A percentile compares a stretch with the other conserved stretches of the same genome.
Conservation (phyloP, 441 rosid species). For the Adansonia grandidieri region DNA sequence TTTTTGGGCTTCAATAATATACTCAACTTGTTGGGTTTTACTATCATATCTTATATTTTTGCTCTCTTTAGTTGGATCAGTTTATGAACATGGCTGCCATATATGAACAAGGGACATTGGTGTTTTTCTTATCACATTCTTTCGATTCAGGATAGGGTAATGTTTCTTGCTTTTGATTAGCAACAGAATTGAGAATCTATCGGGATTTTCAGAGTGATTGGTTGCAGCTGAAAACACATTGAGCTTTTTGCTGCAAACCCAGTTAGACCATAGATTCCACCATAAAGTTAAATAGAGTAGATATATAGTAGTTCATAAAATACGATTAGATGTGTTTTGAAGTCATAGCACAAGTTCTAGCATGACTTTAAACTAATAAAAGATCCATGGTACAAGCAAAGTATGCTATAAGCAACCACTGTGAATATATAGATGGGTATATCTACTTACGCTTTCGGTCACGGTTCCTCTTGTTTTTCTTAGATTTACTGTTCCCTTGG, state of each 20-base stretch:
- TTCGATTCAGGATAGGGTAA: background rate
- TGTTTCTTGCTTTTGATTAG: background rate
- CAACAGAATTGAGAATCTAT: conserved; percentile 10
- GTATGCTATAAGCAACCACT: background rate
- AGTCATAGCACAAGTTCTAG: background rate
- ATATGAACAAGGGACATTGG: background rate
- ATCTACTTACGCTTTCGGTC: background rate
- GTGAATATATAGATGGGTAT: background rate
- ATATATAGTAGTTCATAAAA: background rate
- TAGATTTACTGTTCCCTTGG: conserved; percentile 24
- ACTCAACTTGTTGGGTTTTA: background rate
- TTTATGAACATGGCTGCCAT: background rate
- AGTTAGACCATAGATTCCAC: background rate
- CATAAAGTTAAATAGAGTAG: background rate
- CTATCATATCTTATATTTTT: background rate
- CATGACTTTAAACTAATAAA: background rate
- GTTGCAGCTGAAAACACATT: background rate
- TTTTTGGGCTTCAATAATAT: background rate
- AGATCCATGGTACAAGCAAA: background rate
- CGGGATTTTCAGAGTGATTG: background rate
- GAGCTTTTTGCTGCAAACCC: background rate
- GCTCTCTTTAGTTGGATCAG: background rate
- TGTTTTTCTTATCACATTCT: background rate
- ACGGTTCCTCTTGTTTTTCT: conserved; percentile 28
- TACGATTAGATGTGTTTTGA: background rate